Conservation (phyloP, 495 filamentous ascomycete genomes). For the Xylaria grammica region DNA sequence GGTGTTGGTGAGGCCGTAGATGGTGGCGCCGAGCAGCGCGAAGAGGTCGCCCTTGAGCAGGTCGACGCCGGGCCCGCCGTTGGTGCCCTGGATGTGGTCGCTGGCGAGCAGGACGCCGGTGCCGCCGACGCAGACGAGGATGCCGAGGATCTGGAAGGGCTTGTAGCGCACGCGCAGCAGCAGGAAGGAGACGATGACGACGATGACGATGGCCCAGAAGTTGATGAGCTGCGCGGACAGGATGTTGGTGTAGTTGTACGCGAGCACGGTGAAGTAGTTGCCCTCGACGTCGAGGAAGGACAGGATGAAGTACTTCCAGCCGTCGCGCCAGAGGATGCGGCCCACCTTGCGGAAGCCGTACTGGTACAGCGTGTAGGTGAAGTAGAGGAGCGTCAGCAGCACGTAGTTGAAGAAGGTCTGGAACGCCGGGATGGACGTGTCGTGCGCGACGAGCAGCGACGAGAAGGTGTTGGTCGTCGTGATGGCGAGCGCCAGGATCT, state of each 20-base stretch:
- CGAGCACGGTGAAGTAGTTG: slow-evolving; percentile 96
- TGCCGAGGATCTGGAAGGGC: slow-evolving; percentile 79
- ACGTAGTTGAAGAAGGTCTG: slow-evolving; percentile 95
- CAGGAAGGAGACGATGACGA: slow-evolving; percentile 82
- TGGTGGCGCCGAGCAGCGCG: slow-evolving; percentile 82
- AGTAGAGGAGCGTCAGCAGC: slow-evolving; percentile 81
- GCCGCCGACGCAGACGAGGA: slow-evolving; percentile 88
- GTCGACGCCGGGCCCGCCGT: slow-evolving; percentile 66
- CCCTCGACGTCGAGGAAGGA: slow-evolving; percentile 93
- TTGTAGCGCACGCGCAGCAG: slow-evolving; percentile 89
- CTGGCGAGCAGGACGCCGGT: slow-evolving; percentile 88
- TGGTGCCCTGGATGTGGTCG: slow-evolving; percentile 78
- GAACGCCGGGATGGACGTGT: slow-evolving; percentile 92
- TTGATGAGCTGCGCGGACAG: slow-evolving; percentile 93
- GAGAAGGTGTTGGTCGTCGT: slow-evolving; percentile 90
- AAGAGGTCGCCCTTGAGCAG: slow-evolving; percentile 93
- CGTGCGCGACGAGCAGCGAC: slow-evolving; percentile 66
- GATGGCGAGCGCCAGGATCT: slow-evolving; percentile 85
- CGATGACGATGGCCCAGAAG: slow-evolving; percentile 97
- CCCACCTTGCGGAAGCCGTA: slow-evolving; percentile 78
- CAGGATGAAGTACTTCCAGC: slow-evolving; percentile 95
- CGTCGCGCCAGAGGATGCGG: slow-evolving; percentile 65
- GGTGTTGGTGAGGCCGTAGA: slow-evolving; percentile 90
- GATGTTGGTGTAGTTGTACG: slow-evolving; percentile 90
- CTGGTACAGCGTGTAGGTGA: slow-evolving; percentile 78